Base-by-base conservation (phyloP, 1,284 basidiomycete genomes). In the Rhodotorula sp. region DNA sequence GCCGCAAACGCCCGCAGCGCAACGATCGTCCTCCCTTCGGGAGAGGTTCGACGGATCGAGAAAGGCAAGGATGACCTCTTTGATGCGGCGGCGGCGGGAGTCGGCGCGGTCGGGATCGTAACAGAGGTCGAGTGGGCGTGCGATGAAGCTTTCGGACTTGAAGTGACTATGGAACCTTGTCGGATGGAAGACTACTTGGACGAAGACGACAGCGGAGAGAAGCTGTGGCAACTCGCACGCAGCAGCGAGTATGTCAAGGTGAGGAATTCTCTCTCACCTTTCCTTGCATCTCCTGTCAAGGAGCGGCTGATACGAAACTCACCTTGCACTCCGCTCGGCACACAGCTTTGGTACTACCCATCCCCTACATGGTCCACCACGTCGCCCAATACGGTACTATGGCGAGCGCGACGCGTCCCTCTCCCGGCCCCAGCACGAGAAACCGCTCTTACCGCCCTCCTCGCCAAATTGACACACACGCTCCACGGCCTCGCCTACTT, bases 201-300 rank as follows among this genome's bases (percentile, higher is more conserved):
- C 26, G 26, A 59, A 33, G 30, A 65, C 3, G 37, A 44, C 26
- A 59, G 48, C 24, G 63, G 57, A 10, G 44, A 12, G 20, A 42
- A n/a, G 37, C 29, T 65, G n/a, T 59, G 20, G 15, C 57, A 65
- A 20, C 46, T 65, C 0, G 63, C 63, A 20, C 30, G 48, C 56
- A 65, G 63, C 10, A 17, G 22, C 29, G 57, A 65, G 48, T 65
- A 51, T 37, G 63, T 65, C 56, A 65, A 65, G 62, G 62, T 64
- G 62, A 42, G 53, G 17, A 29, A 1, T 15, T 24, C 14, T 42
- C 20, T 49, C 2, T 49, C 5, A 0, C 33, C 18, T 14, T 42
- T 42, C 1, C 37, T 42, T 24, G 30, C 29, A 24, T 22, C 59
- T 15, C 42, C 46, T n/a, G 45, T 45, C 53, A 15, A n/a, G 24